Base-by-base conservation (phyloP, 78 protist genomes). In the Guillardia theta region DNA sequence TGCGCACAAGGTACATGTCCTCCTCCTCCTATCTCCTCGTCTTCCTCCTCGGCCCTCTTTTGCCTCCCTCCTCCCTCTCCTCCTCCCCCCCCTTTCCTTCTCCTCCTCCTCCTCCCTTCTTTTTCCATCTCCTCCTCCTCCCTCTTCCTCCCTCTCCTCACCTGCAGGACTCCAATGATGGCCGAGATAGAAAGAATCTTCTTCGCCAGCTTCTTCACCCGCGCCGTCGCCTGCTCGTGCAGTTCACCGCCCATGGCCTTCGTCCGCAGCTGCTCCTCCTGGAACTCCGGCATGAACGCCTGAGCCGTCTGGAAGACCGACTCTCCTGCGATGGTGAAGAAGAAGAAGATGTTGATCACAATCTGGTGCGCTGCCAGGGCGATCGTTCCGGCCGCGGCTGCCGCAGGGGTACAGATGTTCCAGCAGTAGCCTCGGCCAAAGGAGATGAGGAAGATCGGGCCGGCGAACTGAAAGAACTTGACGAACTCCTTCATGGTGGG, bases 141-240 rank as follows among this genome's bases (percentile, higher is more conserved):
- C n/a, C n/a, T n/a, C n/a, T n/a, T n/a, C n/a, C n/a, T n/a, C n/a
- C n/a, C n/a, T n/a, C n/a, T n/a, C n/a, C n/a, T n/a, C n/a, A 24
- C 27, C 70, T 70, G 83, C 41, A 33, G 45, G 41, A 70, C 9
- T 36, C 83, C 83, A 2, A 70, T 70, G 83, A 4, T 10, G 41
- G 36, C 10, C 4, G 83, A 36, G 6, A 70, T 70, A 22, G 33
- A 12, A 33, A 70, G n/a, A 43, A 70, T 4, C 41, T 70, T 70
- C 83, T 70, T 70, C 41, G 83, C 83, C 83, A 70, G 83, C 83
- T 70, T 70, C 83, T 70, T 24, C 36, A 70, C 83, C 45, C 22
- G 83, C 78, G 58, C 15, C 58, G 33, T 70, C 3, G 83, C 83
- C 45, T 70, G 46, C 83, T 70, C 41, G 8, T 33, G 45, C 41